Conservation (phyloP, 305 asterid species). For the Coffea humblotiana region DNA sequence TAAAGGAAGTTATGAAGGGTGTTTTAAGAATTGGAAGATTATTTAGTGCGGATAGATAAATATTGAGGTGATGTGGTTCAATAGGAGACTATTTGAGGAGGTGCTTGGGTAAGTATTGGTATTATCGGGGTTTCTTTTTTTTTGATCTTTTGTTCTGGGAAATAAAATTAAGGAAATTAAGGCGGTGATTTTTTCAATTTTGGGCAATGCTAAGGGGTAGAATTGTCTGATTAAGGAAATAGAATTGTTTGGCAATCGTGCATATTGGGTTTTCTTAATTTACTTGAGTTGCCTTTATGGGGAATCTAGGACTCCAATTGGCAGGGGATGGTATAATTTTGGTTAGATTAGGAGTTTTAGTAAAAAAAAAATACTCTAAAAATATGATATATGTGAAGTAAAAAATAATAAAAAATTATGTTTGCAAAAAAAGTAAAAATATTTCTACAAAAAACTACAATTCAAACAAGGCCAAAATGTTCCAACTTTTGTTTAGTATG, state of each 20-base stretch:
- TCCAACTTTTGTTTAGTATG: neutral
- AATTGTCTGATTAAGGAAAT: too few species aligned
- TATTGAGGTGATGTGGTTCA: neutral
- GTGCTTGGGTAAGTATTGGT: neutral
- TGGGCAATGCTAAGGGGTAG: neutral
- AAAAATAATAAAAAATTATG: too few species aligned
- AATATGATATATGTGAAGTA: too few species aligned
- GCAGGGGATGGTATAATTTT: neutral
- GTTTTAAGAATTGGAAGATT: neutral
- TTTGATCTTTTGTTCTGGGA: neutral
- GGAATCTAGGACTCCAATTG: neutral
- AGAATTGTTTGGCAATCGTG: neutral
- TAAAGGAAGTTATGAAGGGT: neutral
- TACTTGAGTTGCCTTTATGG: neutral
- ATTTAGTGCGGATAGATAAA: slow-evolving; percentile 1
- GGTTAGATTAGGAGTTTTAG: too few species aligned
- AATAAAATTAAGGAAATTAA: neutral
- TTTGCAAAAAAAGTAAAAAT: too few species aligned
- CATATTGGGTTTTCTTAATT: neutral
- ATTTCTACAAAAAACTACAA: too few species aligned
- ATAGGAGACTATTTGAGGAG: neutral
- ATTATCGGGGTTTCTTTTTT: neutral
- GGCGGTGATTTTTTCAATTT: neutral
- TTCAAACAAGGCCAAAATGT: neutral
- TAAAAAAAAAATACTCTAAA: too few species aligned